phyloP scores from a whole-genome alignment of 495 filamentous ascomycete genomes.

The Aspergillus hancockii region DNA sequence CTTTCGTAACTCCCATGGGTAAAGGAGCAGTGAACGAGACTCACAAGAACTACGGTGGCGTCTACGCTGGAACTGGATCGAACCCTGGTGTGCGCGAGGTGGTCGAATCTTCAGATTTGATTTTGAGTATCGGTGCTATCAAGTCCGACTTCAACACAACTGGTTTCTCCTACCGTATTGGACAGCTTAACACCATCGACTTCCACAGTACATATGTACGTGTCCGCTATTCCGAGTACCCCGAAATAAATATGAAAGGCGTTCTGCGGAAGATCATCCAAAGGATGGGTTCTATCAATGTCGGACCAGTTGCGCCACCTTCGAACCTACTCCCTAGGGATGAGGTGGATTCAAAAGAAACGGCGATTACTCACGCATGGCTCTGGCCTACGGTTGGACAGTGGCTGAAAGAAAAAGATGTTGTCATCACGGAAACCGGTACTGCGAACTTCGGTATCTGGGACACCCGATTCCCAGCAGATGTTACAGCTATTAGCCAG shows the following conservation, averaged over 20 bases:
- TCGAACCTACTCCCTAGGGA: conserved; percentile 59
- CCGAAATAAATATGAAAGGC: conserved; percentile 80
- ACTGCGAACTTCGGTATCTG: conserved; percentile 89
- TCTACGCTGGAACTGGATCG: conserved; percentile 83
- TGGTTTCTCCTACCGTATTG: conserved; percentile 83
- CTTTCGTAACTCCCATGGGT: conserved; percentile 90
- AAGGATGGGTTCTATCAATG: conserved; percentile 56
- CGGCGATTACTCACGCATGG: conserved; percentile 78
- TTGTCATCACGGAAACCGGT: conserved; percentile 86
- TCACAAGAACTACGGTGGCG: conserved; percentile 74
- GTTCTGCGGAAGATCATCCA: conserved; percentile 76
- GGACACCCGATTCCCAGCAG: conserved; percentile 78
- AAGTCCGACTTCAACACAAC: conserved; percentile 90
- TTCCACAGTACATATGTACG: conserved; percentile 77
- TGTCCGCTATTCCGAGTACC: conserved; percentile 81
- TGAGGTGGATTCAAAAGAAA: conserved; percentile 47
- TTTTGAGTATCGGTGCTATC: conserved; percentile 80
- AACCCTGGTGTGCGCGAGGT: conserved; percentile 67
- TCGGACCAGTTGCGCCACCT: conserved; percentile 39
- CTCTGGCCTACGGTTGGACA: conserved; percentile 82
- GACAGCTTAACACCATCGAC: conserved; percentile 82
- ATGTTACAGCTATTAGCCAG: conserved; percentile 77
- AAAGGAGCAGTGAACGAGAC: conserved; percentile 85
- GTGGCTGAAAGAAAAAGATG: conserved; percentile 73
- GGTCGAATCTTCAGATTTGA: conserved; percentile 79